Base-by-base conservation (phyloP, 805 yeast species). In the Pichia exigua region DNA sequence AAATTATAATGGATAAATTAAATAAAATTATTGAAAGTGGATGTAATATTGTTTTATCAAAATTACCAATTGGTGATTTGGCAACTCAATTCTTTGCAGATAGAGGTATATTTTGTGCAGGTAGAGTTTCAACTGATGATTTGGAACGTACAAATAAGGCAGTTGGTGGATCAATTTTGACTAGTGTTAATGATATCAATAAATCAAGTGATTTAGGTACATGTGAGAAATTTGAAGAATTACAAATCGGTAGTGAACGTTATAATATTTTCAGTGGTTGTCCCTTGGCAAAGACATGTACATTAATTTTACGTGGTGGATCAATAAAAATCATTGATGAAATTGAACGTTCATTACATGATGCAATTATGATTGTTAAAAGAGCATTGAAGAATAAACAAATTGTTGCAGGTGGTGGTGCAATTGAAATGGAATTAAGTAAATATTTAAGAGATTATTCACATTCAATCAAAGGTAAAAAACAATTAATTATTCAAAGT, bases 61-160 rank as follows among this genome's bases (percentile, higher is more conserved):
- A 90, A 67, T 76, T 94, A 61, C 99, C 99, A 51, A 94, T 94
- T 65, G 99, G 99, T 57, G 99, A 94, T 70, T 77, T 94, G 66
- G 99, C 99, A n/a, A 94, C 99, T 10, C 99, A 94, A 72, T 94
- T 78, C 70, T 94, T 94, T 69, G 99, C 99, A 38, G 99, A 94
- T 69, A 78, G 98, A 66, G 81, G 87, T 65, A 85, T 94, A 48
- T 94, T 94, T 72, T 94, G 99, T 73, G 99, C 99, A 15, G 99
- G 99, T 54, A 79, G 99, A 68, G 97, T 94, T 17, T 69, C 90
- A 12, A 58, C 78, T 41, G 96, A 89, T 60, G 99, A 94, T 69
- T 79, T 94, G 87, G 87, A 87, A 59, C 82, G 99, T 63, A 96
- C 90, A 9, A 82, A 89, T 52, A 78, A 83, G 64, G 98, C 99